A percentile compares a stretch with the other conserved stretches of the same genome.
Evolutionary conservation across 228 moss, liverwort and hornwort genomes (phyloP).

Genomic region (Sphagnum magellanicum): DNA sequence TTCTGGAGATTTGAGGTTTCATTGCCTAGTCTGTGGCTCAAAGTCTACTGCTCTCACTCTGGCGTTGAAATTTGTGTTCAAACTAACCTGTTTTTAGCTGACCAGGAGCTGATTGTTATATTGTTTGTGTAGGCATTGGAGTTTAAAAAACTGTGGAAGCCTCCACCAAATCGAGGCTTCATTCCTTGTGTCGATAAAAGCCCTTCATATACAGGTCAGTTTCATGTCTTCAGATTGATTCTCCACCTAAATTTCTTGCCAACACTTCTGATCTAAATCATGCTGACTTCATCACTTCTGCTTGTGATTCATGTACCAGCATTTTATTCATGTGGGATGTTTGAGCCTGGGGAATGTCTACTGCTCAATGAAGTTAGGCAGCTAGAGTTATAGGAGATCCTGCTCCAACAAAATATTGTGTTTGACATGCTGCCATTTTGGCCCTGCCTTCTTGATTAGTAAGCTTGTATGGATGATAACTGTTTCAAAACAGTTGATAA

Average conservation of each 20-base stretch:
- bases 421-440: neutral
- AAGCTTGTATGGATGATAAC: neutral
- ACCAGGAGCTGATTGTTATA: neutral
- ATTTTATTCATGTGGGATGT: too few relatives aligned
- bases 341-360: neutral
- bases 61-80: too few relatives aligned
- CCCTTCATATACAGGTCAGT: slow-evolving; percentile 59
- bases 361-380: neutral
- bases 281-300: too few relatives aligned
- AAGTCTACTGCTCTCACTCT: neutral
- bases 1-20: neutral
- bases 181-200: slow-evolving; percentile 77
- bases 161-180: slow-evolving; percentile 83
- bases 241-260: too few relatives aligned
- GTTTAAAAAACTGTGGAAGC: slow-evolving; percentile 74
- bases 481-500: neutral
- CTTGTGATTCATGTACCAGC: too few relatives aligned
- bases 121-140: neutral
- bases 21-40: neutral
- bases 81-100: too few relatives aligned
- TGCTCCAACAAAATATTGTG: neutral
- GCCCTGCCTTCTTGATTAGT: neutral
- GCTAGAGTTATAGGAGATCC: neutral
- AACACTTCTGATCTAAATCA: too few relatives aligned
- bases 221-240: neutral